Evolutionary conservation across 2,329 filamentous ascomycete species (phyloP), one percentile per base, ranked within the genome.

Genomic region (Xylariales sp.): DNA sequence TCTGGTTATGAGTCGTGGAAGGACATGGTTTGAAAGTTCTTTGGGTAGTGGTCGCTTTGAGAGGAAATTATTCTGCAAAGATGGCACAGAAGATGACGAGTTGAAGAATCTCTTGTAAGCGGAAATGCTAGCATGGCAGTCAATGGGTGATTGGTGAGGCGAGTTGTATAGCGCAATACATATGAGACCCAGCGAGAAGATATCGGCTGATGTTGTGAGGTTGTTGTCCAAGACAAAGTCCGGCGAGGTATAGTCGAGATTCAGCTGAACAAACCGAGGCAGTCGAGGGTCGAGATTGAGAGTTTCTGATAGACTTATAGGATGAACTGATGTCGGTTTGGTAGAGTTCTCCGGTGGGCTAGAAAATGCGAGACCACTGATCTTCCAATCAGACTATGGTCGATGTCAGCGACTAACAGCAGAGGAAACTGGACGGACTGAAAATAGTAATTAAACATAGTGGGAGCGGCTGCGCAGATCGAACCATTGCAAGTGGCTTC

Each of bases 181-280:
- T 24, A 98, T 66, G 33, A 98, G 71, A 8, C 93, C 93, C 14
- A 98, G 70, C 1, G 88, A 95, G 67, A 96, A 98, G 74, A 98
- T 86, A 63, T 98, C 93, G 39, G 90, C 84, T 14, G 87, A 80
- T 1, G 83, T 68, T 5, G 87, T 91, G 40, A 96, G 75, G 59
- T 90, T 94, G 46, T 84, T 88, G 64, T 98, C 93, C 45, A 98
- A 71, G 34, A 94, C 84, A 55, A 97, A 95, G 63, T 98, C 93
- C 1, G 93, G 93, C 1, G 90, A 95, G 1, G 88, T 86, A 59
- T 88, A 98, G 66, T 98, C 91, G 49, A 97, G 75, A 59, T 93
- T 86, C 45, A 98, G 71, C 62, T 97, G 93, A 18, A 96, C 88
- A 33, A 78, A 76, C 43, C 76, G 75, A 11, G 93, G 93, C 28